Conservation (phyloP, 108 stramenopile genomes). For the Pseudonitzschia delicatissima region DNA sequence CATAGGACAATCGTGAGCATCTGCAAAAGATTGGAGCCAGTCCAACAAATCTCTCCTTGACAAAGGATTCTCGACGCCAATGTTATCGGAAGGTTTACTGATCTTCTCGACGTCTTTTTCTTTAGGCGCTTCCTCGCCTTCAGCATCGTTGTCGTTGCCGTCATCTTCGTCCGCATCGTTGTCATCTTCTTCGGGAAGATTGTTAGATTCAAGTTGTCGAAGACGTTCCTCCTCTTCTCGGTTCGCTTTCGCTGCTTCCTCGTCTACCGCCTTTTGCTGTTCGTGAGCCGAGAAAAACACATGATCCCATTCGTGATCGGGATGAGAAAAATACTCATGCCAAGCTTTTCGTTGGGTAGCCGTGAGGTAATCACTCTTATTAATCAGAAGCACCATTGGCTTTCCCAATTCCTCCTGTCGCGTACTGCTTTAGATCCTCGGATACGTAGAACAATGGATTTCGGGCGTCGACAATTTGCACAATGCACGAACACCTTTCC, state of each 20-base stretch:
- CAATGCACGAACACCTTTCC: slow-evolving; percentile 88
- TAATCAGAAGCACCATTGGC: slow-evolving; percentile 89
- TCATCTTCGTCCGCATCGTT: slow-evolving; percentile 28
- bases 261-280: slow-evolving; percentile 88
- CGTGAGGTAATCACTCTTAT: slow-evolving; percentile 97
- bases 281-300: slow-evolving; percentile 94
- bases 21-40: slow-evolving; percentile 66
- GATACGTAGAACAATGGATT: slow-evolving; percentile 96
- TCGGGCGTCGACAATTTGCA: slow-evolving; percentile 97
- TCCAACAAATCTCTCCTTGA: slow-evolving; percentile 67
- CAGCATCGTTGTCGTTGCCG: slow-evolving; percentile 29
- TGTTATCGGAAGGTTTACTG: not conserved
- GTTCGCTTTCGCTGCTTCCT: slow-evolving; percentile 14
- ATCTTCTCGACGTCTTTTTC: slow-evolving; percentile 4
- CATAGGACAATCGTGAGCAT: slow-evolving; percentile 46
- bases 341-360: slow-evolving; percentile 79
- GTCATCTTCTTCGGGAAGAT: not conserved
- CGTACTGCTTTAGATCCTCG: slow-evolving; percentile 84
- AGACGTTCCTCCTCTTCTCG: slow-evolving; percentile 27
- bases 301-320: slow-evolving; percentile 71
- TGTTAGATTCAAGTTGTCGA: slow-evolving; percentile 12
- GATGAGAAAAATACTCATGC: slow-evolving; percentile 75
- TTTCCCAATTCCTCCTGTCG: slow-evolving; percentile 78
- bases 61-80: slow-evolving; percentile 59
- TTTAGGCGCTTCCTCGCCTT: slow-evolving; percentile 12